phyloP scores from a whole-genome alignment of 2,329 filamentous ascomycete species.

The Atkinsonella hypoxylon region DNA sequence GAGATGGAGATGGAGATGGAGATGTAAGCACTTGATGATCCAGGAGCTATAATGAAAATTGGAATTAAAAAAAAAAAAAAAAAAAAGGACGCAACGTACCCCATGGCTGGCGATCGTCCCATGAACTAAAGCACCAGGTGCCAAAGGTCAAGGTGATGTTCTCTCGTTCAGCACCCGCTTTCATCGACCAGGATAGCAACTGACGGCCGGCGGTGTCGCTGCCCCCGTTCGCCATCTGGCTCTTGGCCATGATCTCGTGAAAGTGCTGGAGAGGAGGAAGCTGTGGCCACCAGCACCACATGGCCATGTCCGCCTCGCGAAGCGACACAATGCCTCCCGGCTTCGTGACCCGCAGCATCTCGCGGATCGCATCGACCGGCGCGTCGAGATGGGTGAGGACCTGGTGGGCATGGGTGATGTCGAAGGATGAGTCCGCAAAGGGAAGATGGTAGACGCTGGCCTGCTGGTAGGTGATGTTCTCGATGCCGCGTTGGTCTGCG shows the following conservation, averaged over 20 bases:
- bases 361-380: constrained; percentile 21
- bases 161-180: constrained; percentile 13
- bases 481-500: constrained; percentile 12
- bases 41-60: too few species aligned
- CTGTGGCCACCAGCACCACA: constrained; percentile 19
- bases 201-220: constrained; percentile 16
- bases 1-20: too few species aligned
- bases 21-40: too few species aligned
- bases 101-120: constrained; percentile 15
- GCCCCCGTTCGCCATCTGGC: constrained; percentile 14
- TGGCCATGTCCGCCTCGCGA: constrained; percentile 18
- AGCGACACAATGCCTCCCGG: constrained; percentile 30
- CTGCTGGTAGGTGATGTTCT: constrained; percentile 16
- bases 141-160: constrained; percentile 15
- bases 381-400: constrained; percentile 28
- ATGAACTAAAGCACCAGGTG: constrained; percentile 18
- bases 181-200: constrained; percentile 17
- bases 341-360: constrained; percentile 31
- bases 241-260: constrained; percentile 12
- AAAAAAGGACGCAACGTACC: constrained; percentile 10
- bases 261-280: constrained; percentile 13
- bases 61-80: not conserved
- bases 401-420: constrained; percentile 31
- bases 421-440: constrained; percentile 27
- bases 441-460: constrained; percentile 22